Percentiles rank a stretch among this genome's conserved stretches.
phyloP scores from a whole-genome alignment of 73 alveolate species.

The Uronychia setigera region DNA sequence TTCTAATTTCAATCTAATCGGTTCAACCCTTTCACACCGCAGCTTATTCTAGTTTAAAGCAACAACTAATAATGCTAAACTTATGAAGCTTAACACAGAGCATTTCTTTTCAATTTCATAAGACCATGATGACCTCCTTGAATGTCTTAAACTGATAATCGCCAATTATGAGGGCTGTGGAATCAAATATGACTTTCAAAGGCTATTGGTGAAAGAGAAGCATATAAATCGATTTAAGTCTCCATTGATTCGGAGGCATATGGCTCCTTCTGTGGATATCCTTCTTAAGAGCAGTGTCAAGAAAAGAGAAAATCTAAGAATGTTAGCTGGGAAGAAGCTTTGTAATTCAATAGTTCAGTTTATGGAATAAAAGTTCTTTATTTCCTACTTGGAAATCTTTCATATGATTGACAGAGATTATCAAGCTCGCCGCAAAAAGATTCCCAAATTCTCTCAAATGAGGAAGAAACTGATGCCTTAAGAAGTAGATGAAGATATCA shows the following conservation, averaged over 20 bases:
- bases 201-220: not conserved
- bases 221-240: not conserved
- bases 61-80: not conserved
- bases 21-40: not conserved
- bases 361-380: not conserved
- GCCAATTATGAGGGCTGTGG: not conserved
- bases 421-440: not conserved
- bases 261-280: not conserved
- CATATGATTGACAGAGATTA: not conserved
- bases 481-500: not conserved
- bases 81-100: not conserved
- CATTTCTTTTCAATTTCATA: not conserved
- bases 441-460: not conserved
- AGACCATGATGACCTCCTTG: not conserved
- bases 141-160: not conserved
- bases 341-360: not conserved
- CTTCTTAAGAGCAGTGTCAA: not conserved
- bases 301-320: not conserved
- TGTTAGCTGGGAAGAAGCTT: not conserved
- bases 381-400: not conserved
- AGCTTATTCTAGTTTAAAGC: not conserved
- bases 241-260: not conserved
- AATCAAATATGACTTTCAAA: not conserved
- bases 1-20: not conserved
- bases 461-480: not conserved